Base-by-base conservation (phyloP, 1,139 yeast species). In the Arxiozyma telluris region DNA sequence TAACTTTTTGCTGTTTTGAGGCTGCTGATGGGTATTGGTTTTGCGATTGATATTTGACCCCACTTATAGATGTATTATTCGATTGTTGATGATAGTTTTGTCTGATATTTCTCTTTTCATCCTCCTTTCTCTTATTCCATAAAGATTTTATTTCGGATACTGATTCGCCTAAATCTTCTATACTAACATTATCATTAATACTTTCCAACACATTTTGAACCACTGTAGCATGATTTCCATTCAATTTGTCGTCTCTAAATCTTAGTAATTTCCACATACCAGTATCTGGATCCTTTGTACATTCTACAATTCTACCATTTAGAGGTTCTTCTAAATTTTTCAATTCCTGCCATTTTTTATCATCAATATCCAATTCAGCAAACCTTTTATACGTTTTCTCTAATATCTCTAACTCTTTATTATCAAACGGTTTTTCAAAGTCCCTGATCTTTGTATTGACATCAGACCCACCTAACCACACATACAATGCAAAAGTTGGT, bases 231-330 rank as follows among this genome's bases (percentile, higher is more conserved):
- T 89, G 96, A 67, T 94, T 94, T 12, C 96, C 98, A 64, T 87
- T 85, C 25, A 80, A 71, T 67, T 94, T 94, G 68, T 94, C 99
- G 69, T 93, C 96, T 67, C 99, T 77, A 70, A 93, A 93, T 55
- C 99, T 76, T 55, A 93, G 70, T 76, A 87, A 78, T 57, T 83
- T 82, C 98, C 98, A 94, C 53, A 76, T 78, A 1, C 84, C 84
- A 3, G 68, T 65, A 18, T 69, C 71, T 53, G 64, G 67, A 52
- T 78, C 75, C 27, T 74, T 72, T 54, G 83, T 83, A 60, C 96
- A 89, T 70, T 94, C 99, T 3, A 85, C 91, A 41, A 94, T 82
- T 58, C 98, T 74, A n/a, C 93, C 96, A 64, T 91, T 89, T 51
- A 93, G 75, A 0, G 98, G 97, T 67, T 93, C 89, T 12, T 79